Percentiles rank a stretch among this genome's conserved stretches.
These are phyloP conservation scores for Mallotus nudiflorus DNA, from an alignment of 345 rosid genomes.

Conservation along the genomic window DNA sequence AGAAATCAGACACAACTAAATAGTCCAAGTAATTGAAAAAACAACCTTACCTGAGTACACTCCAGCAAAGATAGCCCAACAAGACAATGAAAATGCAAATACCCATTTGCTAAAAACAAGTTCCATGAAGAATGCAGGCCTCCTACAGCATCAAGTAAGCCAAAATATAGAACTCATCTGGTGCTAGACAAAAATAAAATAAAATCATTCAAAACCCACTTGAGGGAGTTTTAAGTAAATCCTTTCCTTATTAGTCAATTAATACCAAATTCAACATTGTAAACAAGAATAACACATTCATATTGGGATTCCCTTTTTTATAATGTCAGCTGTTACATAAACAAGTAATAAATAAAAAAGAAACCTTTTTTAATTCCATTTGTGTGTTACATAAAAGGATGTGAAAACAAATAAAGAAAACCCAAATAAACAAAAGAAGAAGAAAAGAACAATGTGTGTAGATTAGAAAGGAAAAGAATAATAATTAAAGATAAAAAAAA, in stretches of 20 bases:
- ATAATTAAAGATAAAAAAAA: background rate
- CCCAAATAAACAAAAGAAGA: conserved; percentile 14
- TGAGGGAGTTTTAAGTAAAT: conserved; percentile 31
- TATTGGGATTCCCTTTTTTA: conserved; percentile 11
- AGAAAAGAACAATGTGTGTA: conserved; percentile 26
- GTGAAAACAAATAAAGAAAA: conserved; percentile 18
- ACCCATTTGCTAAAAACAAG: conserved; percentile 50
- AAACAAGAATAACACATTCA: conserved; percentile 36
- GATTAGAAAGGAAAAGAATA: conserved; percentile 12
- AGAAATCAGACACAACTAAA: conserved; percentile 5
- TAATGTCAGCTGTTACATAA: conserved; percentile 6
- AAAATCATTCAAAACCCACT: conserved; percentile 9
- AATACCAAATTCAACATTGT: conserved; percentile 47
- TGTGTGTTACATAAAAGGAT: background rate
- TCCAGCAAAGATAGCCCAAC: conserved; percentile 38
- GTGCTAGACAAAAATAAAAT: conserved; percentile 9
- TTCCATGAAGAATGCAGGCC: conserved; percentile 54
- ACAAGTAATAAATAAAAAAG: background rate
- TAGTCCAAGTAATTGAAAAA: conserved; percentile 8
- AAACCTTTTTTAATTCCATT: background rate
- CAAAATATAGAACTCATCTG: conserved; percentile 28
- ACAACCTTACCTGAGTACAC: conserved; percentile 43
- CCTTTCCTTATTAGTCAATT: conserved; percentile 48
- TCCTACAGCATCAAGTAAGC: conserved; percentile 29
- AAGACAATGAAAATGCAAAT: conserved; percentile 44